Evolutionary conservation across 148 eudicot species (phyloP).

Genomic region (Camellia japonica): DNA sequence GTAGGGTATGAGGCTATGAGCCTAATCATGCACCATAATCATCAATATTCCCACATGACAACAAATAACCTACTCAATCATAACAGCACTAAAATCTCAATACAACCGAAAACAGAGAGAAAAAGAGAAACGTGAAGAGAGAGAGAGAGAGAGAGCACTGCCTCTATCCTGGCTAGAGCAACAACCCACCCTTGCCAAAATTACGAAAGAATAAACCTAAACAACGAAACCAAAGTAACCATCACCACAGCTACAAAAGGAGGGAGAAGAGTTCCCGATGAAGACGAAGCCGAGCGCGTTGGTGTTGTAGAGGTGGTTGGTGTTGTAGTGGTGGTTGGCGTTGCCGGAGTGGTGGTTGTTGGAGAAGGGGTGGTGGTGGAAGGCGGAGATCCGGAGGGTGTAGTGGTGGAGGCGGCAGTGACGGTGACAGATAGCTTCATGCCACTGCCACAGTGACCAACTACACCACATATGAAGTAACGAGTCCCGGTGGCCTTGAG

Average conservation of each 20-base stretch:
- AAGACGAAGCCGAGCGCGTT: slow-evolving; percentile 18
- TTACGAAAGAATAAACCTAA: slow-evolving; percentile 19
- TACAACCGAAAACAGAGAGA: neutral
- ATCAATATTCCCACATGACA: neutral
- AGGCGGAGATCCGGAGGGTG: slow-evolving; percentile 16
- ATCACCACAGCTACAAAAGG: slow-evolving; percentile 23
- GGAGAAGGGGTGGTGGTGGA: slow-evolving; percentile 25
- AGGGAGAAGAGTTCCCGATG: slow-evolving; percentile 25
- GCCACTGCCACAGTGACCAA: slow-evolving; percentile 74
- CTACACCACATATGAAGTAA: slow-evolving; percentile 67
- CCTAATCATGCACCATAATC: too few species aligned
- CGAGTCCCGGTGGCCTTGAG: slow-evolving; percentile 71
- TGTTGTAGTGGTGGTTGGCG: slow-evolving; percentile 13
- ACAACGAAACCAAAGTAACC: slow-evolving; percentile 12
- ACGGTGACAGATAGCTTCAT: slow-evolving; percentile 79
- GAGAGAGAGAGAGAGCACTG: slow-evolving; percentile 36
- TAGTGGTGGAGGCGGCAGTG: slow-evolving; percentile 17
- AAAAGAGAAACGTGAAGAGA: neutral
- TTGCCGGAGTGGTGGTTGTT: slow-evolving; percentile 12
- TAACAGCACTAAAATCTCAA: neutral
- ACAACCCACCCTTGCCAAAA: neutral
- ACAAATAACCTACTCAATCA: neutral
- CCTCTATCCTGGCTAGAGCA: slow-evolving; percentile 49
- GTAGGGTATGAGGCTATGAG: too few species aligned
- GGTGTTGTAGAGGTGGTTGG: neutral